Percentiles rank a stretch among this genome's conserved stretches.
Conservation (phyloP, 2,329 filamentous ascomycete genomes). For the Chaetoscypha palmicola region DNA sequence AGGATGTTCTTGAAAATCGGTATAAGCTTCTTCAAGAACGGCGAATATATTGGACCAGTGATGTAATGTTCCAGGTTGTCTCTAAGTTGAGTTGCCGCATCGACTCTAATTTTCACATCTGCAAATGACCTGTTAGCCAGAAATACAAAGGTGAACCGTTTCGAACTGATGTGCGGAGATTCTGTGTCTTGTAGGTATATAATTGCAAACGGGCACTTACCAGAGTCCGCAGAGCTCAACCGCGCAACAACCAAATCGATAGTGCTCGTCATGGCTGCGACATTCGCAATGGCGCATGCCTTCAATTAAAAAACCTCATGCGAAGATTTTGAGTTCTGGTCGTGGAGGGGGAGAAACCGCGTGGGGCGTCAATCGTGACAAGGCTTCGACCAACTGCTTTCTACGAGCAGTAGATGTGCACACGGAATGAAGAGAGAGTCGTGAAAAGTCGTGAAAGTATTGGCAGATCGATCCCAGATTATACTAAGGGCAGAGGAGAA, state of each 20-base stretch:
- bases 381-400: not conserved
- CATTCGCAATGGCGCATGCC: conserved; percentile 33
- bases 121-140: conserved; percentile 15
- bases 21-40: conserved; percentile 81
- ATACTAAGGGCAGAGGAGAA: no score
- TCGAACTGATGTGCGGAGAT: no score
- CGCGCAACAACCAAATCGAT: conserved; percentile 57
- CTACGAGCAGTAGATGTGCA: no score
- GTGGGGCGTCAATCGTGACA: not conserved
- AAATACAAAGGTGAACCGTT: no score
- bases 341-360: not conserved
- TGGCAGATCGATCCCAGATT: no score
- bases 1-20: conserved; percentile 84
- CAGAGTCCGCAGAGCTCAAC: conserved; percentile 39
- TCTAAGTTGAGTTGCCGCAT: conserved; percentile 77
- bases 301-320: conserved; percentile 23
- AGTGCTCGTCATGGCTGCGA: conserved; percentile 52
- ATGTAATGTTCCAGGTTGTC: conserved; percentile 90
- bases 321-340: conserved; percentile 6
- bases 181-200: no score
- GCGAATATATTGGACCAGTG: conserved; percentile 65
- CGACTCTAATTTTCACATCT: conserved; percentile 79
- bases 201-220: no score
- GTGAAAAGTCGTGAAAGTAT: no score
- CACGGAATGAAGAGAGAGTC: no score